These are phyloP conservation scores for Colletotrichum falcatum DNA, from an alignment of 2,329 filamentous ascomycete species.

Conservation along the genomic window DNA sequence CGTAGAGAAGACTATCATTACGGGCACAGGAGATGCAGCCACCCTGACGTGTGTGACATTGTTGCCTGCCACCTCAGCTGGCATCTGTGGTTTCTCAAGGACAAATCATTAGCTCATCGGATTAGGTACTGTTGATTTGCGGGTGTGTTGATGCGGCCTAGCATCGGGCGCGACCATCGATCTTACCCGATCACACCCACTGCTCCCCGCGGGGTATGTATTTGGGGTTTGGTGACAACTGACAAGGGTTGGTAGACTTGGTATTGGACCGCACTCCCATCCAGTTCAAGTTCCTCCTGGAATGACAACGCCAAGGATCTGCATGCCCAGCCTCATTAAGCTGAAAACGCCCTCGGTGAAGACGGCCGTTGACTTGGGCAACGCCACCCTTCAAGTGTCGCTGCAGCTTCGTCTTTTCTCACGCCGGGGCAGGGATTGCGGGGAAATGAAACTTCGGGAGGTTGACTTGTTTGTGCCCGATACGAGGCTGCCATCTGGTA, in stretches of 20 bases:
- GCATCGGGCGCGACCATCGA: background rate
- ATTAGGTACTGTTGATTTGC: background rate
- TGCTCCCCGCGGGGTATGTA: constrained; percentile 15
- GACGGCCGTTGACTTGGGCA: constrained; percentile 12
- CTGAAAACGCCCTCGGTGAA: constrained; percentile 1
- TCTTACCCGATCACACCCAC: background rate
- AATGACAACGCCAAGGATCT: constrained; percentile 19
- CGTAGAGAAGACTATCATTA: constrained; percentile 7
- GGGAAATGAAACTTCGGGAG: background rate
- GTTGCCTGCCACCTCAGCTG: background rate
- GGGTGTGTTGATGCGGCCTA: background rate
- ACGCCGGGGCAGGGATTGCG: background rate
- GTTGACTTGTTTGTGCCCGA: constrained; percentile 6
- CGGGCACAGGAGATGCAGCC: constrained; percentile 18
- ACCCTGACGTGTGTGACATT: constrained; percentile 5
- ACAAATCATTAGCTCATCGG: background rate
- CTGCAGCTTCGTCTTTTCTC: constrained; percentile 10
- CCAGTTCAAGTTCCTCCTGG: background rate
- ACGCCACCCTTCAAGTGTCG: constrained; percentile 24
- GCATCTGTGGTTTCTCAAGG: background rate
- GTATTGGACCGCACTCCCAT: background rate
- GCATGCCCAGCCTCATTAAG: constrained; percentile 9
- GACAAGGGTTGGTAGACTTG: too few relatives aligned
- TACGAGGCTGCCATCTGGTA: constrained; percentile 14
- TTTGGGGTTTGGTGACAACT: constrained; percentile 8